Base-by-base conservation (phyloP, 345 rosid genomes). In the Hibiscus syriacus region DNA sequence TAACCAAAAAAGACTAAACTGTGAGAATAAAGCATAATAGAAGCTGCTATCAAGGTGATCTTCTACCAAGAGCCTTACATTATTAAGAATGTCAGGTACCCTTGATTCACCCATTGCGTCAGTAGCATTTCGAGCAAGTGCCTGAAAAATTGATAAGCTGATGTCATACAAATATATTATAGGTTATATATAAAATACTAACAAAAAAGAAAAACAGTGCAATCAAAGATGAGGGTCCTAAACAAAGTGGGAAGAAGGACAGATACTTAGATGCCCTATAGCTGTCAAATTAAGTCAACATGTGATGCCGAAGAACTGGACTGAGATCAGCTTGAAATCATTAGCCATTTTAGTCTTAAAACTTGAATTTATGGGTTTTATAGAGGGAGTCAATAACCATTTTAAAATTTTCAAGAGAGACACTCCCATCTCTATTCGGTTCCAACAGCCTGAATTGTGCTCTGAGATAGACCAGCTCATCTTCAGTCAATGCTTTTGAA, bases 31-130 rank as follows among this genome's bases (percentile, higher is more conserved):
- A 22, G 19, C 11, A 30, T 25, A 19, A 46, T 2, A 26, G 55
- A 32, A 32, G 19, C 17, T 23, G 64, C 62, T 14, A 55, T 9
- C n/a, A 32, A 46, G 7, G 4, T 16, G 48, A 27, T 2, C 17
- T 36, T 54, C 41, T 11, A 64, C 26, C 11, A 22, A 74, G 56
- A 29, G 64, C 38, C 71, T 32, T 75, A 86, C 95, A 71, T 72
- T 16, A 69, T 78, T 77, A 52, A 86, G 82, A 71, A 86, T 54
- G 20, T 85, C 88, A 29, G 79, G 84, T 76, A 86, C 95, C 71
- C 88, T 83, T 0, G 92, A 88, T 58, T 88, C 95, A 73, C 80
- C 76, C 92, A 84, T 84, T 39, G 90, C 95, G 65, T 86, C 90
- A 45, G 95, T 86, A 66, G 83, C 80, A 67, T 86, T 80, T 50